These are phyloP conservation scores for Trypanosoma caninum DNA, from an alignment of 208 protist genomes.

Conservation along the genomic window DNA sequence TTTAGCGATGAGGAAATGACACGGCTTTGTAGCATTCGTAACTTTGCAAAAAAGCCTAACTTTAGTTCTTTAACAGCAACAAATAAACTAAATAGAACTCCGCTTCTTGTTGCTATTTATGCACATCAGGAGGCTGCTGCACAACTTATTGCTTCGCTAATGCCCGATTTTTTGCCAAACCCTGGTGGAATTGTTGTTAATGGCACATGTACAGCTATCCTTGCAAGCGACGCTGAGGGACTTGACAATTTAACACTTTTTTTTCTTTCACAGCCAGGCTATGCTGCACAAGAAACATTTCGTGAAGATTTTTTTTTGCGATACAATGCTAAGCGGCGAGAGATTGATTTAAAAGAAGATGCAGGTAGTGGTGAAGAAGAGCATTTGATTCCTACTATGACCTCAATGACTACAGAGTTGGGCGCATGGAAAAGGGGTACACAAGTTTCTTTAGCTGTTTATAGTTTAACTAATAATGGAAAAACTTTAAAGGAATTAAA, in stretches of 20 bases:
- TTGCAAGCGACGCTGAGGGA: conserved; percentile 43
- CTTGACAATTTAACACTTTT: conserved; percentile 57
- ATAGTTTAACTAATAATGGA: too few relatives aligned
- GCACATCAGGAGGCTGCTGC: conserved; percentile 44
- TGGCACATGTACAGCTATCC: conserved; percentile 58
- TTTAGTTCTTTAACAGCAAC: conserved; percentile 26
- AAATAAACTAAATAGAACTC: conserved; percentile 62
- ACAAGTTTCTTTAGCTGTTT: too few relatives aligned
- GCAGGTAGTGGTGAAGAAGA: too few relatives aligned
- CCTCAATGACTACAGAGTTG: too few relatives aligned
- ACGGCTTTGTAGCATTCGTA: conserved; percentile 16
- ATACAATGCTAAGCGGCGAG: conserved; percentile 23
- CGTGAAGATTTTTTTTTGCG: conserved; percentile 17
- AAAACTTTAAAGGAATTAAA: too few relatives aligned
- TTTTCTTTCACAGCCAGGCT: conserved; percentile 47
- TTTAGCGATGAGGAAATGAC: conserved; percentile 71
- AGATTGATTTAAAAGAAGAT: conserved; percentile 22
- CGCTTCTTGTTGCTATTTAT: conserved; percentile 70
- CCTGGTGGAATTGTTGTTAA: conserved; percentile 62
- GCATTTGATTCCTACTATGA: too few relatives aligned
- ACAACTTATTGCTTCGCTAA: conserved; percentile 52
- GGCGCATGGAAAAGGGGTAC: too few relatives aligned
- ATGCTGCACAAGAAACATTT: conserved; percentile 18
- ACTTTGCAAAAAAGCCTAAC: conserved; percentile 27
- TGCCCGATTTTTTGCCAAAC: conserved; percentile 11